Percentiles rank a stretch among this genome's conserved stretches.
phyloP scores from a whole-genome alignment of 1,139 yeast species.

The Chernovozyma sophiae-reginae region DNA sequence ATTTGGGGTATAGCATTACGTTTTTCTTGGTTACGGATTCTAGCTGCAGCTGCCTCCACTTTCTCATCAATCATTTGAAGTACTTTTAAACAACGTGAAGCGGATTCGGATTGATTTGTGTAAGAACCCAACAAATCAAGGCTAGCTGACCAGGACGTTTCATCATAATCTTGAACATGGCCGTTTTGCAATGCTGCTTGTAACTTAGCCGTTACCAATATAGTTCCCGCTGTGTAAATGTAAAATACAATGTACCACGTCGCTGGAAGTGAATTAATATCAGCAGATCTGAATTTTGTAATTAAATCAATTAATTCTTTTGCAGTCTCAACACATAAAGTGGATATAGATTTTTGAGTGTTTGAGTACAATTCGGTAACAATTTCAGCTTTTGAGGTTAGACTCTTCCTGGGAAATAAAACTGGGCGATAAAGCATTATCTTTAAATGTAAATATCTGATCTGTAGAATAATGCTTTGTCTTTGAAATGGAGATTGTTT shows the following conservation, averaged over 20 bases:
- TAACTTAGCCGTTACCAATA: constrained; percentile 11
- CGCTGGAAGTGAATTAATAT: constrained; percentile 10
- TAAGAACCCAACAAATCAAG: constrained; percentile 11
- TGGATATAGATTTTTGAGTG: constrained; percentile 9
- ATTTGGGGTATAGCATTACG: background rate
- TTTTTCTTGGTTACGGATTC: background rate
- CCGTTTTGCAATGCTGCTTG: constrained; percentile 9
- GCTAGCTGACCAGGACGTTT: constrained; percentile 9
- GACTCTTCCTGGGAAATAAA: constrained; percentile 8
- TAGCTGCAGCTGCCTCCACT: constrained; percentile 1
- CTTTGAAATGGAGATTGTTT: constrained; percentile 10
- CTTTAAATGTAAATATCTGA: constrained; percentile 10
- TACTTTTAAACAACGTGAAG: constrained; percentile 11
- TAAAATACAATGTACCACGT: constrained; percentile 12
- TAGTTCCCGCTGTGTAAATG: constrained; percentile 11
- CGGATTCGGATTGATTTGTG: constrained; percentile 10
- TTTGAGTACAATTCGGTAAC: constrained; percentile 9
- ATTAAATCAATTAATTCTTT: constrained; percentile 10
- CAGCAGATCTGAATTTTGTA: constrained; percentile 9
- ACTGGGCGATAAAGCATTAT: constrained; percentile 11
- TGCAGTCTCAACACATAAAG: constrained; percentile 10
- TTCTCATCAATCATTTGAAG: constrained; percentile 11
- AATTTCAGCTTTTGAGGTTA: constrained; percentile 1
- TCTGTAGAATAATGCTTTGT: constrained; percentile 12
- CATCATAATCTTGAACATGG: constrained; percentile 5